Base-by-base conservation (phyloP, 441 rosid species). In the Adansonia rubrostipa region DNA sequence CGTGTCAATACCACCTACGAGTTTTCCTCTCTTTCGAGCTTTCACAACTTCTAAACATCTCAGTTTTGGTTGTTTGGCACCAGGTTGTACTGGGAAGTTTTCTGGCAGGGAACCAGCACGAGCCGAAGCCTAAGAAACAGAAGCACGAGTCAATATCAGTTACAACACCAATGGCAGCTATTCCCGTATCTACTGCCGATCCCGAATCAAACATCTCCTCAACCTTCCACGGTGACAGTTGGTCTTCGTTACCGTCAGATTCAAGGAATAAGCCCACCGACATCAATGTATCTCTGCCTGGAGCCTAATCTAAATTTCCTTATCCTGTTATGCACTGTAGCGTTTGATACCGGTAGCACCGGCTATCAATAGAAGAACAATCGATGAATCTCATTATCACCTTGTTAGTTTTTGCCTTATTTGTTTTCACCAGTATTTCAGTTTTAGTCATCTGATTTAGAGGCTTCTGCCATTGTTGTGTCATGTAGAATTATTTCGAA, bases 71-170 rank as follows among this genome's bases (percentile, higher is more conserved):
- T 56, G 65, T 22, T 14, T 72, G 79, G 76, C 17, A 58, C 79
- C 87, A 96, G 99, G 97, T 96, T 36, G 96, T 96, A 5, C 90
- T 96, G 42, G 99, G 99, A 66, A 96, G 99, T 80, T 96, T 96
- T 83, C 80, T 96, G 54, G 89, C 97, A 0, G 97, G 97, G 70
- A 92, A 92, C 81, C 98, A 92, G 70, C 92, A 90, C 9, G 96
- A 93, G 80, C 97, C 89, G 80, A 90, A 89, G 85, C 89, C 86
- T 0, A 96, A 90, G 88, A 96, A 94, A 77, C 94, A 85, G 79
- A 93, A 87, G 72, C 89, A 81, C 0, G 94, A 93, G 20, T 22
- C 83, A 42, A 71, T 87, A 63, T 76, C 92, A 15, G 48, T 83
- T 5, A 80, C 82, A 75, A 79, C 76, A 22, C 83, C 91, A 69